Evolutionary conservation across 345 rosid species (phyloP).

Genomic region (Syzygium jambos): DNA sequence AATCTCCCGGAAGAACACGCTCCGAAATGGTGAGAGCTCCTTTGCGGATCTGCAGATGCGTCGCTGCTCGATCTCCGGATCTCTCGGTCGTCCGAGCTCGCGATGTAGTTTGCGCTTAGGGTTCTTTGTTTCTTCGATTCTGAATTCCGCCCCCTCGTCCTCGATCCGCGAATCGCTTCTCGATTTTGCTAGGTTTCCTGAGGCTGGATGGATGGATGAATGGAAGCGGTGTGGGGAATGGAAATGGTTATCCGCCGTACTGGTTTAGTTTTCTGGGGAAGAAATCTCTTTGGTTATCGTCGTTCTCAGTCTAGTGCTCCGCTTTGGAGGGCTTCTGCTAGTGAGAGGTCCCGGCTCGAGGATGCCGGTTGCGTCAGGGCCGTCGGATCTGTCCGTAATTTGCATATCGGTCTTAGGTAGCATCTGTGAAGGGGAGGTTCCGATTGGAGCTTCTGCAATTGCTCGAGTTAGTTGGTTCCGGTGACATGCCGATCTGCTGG

Average conservation of each 20-base stretch:
- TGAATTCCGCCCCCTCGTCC: no score
- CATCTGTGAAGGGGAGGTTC: neutral
- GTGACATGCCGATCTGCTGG: neutral
- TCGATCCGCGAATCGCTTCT: neutral
- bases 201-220: neutral
- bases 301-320: neutral
- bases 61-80: neutral
- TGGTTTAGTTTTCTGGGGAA: neutral
- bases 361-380: neutral
- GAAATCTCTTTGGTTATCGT: neutral
- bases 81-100: neutral
- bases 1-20: neutral
- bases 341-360: neutral
- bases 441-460: neutral
- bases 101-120: neutral
- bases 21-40: neutral
- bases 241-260: no score
- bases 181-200: neutral
- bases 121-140: neutral
- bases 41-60: neutral
- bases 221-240: neutral
- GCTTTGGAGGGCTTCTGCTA: neutral
- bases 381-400: neutral
- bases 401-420: neutral
- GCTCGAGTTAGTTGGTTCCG: neutral